phyloP scores from a whole-genome alignment of 2,329 filamentous ascomycete species.

The Penicillium sp. region DNA sequence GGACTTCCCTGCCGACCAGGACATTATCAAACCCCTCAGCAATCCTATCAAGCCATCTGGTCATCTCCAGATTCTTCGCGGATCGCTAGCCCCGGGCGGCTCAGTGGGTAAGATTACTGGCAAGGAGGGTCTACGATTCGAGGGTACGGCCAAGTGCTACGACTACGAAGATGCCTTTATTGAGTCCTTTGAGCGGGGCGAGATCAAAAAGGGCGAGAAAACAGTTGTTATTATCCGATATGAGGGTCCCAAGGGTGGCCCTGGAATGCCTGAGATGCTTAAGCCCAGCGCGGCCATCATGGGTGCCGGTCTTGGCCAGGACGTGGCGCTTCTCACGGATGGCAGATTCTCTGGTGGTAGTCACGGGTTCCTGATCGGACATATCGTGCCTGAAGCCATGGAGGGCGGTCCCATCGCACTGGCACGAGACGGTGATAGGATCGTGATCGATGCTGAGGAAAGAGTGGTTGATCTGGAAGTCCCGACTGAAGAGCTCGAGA shows the following conservation, averaged over 20 bases:
- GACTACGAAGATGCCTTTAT: conserved; percentile 68
- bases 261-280: conserved; percentile 57
- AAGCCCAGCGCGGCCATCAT: neutral
- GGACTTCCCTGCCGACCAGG: conserved; percentile 64
- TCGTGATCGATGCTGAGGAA: neutral
- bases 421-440: neutral
- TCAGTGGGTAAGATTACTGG: conserved; percentile 73
- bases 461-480: neutral
- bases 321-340: no score
- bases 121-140: conserved; percentile 66
- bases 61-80: conserved; percentile 69
- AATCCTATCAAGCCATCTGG: conserved; percentile 68
- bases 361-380: no score
- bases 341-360: no score
- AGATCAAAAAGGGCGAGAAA: conserved; percentile 72
- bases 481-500: neutral
- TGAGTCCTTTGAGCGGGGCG: conserved; percentile 60
- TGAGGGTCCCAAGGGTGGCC: conserved; percentile 68
- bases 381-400: neutral
- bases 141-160: conserved; percentile 66
- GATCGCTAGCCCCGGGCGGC: conserved; percentile 66
- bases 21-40: conserved; percentile 64
- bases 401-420: neutral
- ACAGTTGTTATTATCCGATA: conserved; percentile 73
- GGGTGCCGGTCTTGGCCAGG: neutral